A percentile compares a stretch with the other conserved stretches of the same genome.
Evolutionary conservation across 2,329 filamentous ascomycete species (phyloP).

Genomic region (Mycogone perniciosa): DNA sequence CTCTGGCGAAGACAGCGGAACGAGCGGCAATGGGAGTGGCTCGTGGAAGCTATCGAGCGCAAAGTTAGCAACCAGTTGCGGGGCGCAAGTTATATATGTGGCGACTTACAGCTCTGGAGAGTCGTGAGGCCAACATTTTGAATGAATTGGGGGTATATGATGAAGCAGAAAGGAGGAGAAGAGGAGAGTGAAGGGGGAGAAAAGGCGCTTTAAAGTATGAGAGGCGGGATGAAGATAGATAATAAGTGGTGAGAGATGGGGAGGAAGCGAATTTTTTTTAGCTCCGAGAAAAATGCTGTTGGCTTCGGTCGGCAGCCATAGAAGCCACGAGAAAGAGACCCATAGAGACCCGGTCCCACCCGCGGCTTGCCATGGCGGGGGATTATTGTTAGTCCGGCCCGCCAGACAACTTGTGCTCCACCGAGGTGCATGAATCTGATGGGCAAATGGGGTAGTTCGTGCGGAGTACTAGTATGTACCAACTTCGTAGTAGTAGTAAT

Average conservation of each 20-base stretch:
- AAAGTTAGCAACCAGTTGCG: slow-evolving; percentile 16
- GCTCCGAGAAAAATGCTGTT: slow-evolving; percentile 6
- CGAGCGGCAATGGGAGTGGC: slow-evolving; percentile 63
- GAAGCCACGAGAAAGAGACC: slow-evolving; percentile 39
- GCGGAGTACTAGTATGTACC: no score
- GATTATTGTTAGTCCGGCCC: slow-evolving; percentile 3
- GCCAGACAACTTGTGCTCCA: no score
- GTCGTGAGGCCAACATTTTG: slow-evolving; percentile 67
- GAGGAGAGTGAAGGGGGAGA: slow-evolving; percentile 15
- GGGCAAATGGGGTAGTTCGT: no score
- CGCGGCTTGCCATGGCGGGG: neutral
- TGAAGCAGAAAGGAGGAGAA: slow-evolving; percentile 27
- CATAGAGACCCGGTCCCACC: slow-evolving; percentile 15
- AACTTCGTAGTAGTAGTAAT: no score
- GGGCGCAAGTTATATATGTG: neutral
- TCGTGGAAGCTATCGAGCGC: slow-evolving; percentile 61
- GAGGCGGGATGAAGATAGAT: slow-evolving; percentile 21
- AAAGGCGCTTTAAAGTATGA: slow-evolving; percentile 12
- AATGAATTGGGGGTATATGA: slow-evolving; percentile 31
- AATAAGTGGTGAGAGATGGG: slow-evolving; percentile 20
- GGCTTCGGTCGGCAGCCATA: slow-evolving; percentile 29
- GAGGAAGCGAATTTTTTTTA: slow-evolving; percentile 31
- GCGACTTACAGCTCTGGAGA: slow-evolving; percentile 66
- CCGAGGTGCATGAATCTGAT: no score
- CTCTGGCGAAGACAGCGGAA: slow-evolving; percentile 59